These are phyloP conservation scores for Dendryphion nanum DNA, from an alignment of 2,329 filamentous ascomycete genomes.

Conservation along the genomic window DNA sequence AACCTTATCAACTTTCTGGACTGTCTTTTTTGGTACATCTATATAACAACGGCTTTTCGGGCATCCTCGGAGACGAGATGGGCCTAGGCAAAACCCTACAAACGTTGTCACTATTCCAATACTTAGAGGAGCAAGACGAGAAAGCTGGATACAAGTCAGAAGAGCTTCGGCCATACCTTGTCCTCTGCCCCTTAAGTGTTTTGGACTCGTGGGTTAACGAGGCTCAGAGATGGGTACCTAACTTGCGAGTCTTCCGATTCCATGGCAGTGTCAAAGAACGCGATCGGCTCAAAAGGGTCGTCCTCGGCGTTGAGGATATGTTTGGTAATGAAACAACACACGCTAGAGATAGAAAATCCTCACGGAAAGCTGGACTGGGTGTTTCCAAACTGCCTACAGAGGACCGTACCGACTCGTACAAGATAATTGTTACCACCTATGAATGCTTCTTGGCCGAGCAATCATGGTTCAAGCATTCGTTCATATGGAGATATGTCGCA, in stretches of 20 bases:
- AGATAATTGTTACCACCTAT: conserved; percentile 87
- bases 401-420: conserved; percentile 25
- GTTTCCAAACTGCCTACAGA: conserved; percentile 28
- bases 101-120: conserved; percentile 93
- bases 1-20: conserved; percentile 97
- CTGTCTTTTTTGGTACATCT: conserved; percentile 98
- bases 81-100: conserved; percentile 99
- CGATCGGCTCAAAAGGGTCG: conserved; percentile 64
- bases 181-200: conserved; percentile 94
- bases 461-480: conserved; percentile 82
- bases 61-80: conserved; percentile 98
- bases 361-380: conserved; percentile 68
- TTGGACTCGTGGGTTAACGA: conserved; percentile 97
- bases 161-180: conserved; percentile 87
- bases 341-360: conserved; percentile 82
- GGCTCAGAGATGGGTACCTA: conserved; percentile 96
- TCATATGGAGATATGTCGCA: conserved; percentile 99
- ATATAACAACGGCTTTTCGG: conserved; percentile 99
- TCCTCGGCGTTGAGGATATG: conserved; percentile 45
- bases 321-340: conserved; percentile 59
- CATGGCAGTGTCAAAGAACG: conserved; percentile 85
- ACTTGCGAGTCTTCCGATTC: conserved; percentile 82
- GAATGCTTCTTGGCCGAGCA: conserved; percentile 99
- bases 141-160: conserved; percentile 33
- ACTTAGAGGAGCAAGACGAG: conserved; percentile 90